Percentiles rank a stretch among this genome's conserved stretches.
phyloP scores from a whole-genome alignment of 1,284 basidiomycete species.

The Apiotrichum montevideense region DNA sequence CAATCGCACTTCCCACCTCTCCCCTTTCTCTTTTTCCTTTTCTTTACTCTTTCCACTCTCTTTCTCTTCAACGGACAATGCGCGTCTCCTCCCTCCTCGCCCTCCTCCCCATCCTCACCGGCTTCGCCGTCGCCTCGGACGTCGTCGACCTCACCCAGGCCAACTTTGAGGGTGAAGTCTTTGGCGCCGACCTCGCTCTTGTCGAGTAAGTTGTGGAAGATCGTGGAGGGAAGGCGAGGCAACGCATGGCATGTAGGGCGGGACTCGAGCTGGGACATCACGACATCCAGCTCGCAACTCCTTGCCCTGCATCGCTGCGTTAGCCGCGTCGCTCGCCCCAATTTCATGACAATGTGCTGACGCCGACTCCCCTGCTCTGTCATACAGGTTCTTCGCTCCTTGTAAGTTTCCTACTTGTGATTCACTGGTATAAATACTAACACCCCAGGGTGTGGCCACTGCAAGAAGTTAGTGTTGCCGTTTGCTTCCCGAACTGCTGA shows the following conservation, averaged over 20 bases:
- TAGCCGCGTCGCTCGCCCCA: too few species aligned
- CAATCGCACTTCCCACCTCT: neutral
- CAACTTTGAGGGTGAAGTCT: conserved; percentile 66
- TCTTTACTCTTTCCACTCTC: neutral
- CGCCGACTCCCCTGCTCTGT: neutral
- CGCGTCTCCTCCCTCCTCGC: conserved; percentile 20
- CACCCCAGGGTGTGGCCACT: conserved; percentile 45
- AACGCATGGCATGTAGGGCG: too few species aligned
- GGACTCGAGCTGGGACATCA: too few species aligned
- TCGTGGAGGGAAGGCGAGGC: too few species aligned
- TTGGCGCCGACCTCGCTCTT: conserved; percentile 69
- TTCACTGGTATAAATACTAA: neutral
- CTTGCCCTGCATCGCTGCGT: too few species aligned
- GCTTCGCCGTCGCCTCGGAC: conserved; percentile 51
- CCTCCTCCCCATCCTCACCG: conserved; percentile 23
- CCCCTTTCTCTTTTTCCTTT: neutral
- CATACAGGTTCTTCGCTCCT: conserved; percentile 41
- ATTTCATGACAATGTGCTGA: neutral
- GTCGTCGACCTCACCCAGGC: conserved; percentile 67
- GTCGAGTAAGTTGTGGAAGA: conserved; percentile 61
- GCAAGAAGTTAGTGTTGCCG: conserved; percentile 40
- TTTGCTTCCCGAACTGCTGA: neutral
- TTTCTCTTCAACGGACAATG: conserved; percentile 2
- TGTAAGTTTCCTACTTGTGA: conserved; percentile 27
- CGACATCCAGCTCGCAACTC: too few species aligned